phyloP scores from a whole-genome alignment of 148 eudicot species.

The Chenopodium quinoa region DNA sequence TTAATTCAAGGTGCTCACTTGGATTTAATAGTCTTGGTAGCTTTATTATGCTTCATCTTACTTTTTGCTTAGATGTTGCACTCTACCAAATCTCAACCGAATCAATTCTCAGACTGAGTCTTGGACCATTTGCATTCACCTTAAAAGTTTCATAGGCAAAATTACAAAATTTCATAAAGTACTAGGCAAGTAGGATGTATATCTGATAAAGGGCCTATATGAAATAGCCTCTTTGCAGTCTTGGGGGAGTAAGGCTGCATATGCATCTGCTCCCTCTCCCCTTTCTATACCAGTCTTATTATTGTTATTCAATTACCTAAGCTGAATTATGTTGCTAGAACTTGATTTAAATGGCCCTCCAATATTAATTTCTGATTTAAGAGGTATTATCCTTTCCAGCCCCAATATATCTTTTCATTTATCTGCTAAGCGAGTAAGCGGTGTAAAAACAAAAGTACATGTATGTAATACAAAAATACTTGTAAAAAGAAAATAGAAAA shows the following conservation, averaged over 20 bases:
- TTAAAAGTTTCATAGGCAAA: no score
- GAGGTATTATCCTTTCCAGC: background rate
- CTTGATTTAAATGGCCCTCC: background rate
- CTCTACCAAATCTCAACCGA: background rate
- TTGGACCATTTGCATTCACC: background rate
- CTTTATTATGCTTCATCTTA: background rate
- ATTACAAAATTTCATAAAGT: background rate
- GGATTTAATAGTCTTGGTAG: background rate
- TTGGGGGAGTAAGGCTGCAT: background rate
- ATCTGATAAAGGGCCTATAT: background rate
- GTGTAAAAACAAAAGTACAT: background rate
- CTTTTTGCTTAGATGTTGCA: background rate
- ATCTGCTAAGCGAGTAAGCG: background rate
- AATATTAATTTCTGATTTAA: background rate
- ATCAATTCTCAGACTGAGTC: background rate
- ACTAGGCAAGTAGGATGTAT: background rate
- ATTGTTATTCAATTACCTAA: no score
- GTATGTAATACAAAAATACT: background rate
- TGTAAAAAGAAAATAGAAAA: background rate
- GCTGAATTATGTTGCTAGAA: background rate
- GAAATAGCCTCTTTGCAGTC: background rate
- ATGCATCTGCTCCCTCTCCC: background rate
- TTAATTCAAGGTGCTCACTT: conserved; percentile 61
- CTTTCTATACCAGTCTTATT: background rate
- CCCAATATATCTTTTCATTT: background rate